These are phyloP conservation scores for Talaromyces piceae DNA, from an alignment of 2,329 filamentous ascomycete species.

Conservation along the genomic window DNA sequence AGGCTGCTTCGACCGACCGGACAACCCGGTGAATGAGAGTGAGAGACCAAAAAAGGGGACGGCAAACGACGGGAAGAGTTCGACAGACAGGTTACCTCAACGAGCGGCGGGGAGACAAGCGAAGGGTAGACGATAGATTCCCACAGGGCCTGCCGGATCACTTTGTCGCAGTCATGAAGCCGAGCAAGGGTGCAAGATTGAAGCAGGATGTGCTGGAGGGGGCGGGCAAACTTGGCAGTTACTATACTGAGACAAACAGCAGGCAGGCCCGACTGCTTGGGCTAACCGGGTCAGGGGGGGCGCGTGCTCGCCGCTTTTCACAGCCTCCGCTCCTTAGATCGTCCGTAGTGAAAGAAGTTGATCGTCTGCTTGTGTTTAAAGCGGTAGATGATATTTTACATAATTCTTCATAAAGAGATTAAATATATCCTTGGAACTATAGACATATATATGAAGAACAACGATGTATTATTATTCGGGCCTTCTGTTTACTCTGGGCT, in stretches of 20 bases:
- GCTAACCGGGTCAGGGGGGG: neutral
- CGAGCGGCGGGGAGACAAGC: neutral
- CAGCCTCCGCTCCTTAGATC: neutral
- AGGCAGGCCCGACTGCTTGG: neutral
- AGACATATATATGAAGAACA: neutral
- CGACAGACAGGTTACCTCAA: constrained; percentile 3
- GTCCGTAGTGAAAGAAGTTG: neutral
- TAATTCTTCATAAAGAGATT: neutral
- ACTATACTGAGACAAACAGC: neutral
- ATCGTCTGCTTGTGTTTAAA: neutral
- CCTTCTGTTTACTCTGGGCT: neutral
- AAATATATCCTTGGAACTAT: neutral
- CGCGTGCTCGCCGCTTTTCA: neutral
- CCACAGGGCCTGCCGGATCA: constrained; percentile 1
- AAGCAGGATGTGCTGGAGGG: neutral
- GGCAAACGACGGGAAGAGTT: neutral
- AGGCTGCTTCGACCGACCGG: neutral
- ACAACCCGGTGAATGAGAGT: neutral
- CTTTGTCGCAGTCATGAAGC: neutral
- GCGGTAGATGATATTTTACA: no score
- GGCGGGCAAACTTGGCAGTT: neutral
- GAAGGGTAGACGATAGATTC: neutral
- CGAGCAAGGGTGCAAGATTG: neutral
- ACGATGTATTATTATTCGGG: neutral
- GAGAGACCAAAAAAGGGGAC: neutral